Percentiles rank a stretch among this genome's conserved stretches.
Evolutionary conservation across 2,329 filamentous ascomycete species (phyloP).

Genomic region (Talaromyces piceae): DNA sequence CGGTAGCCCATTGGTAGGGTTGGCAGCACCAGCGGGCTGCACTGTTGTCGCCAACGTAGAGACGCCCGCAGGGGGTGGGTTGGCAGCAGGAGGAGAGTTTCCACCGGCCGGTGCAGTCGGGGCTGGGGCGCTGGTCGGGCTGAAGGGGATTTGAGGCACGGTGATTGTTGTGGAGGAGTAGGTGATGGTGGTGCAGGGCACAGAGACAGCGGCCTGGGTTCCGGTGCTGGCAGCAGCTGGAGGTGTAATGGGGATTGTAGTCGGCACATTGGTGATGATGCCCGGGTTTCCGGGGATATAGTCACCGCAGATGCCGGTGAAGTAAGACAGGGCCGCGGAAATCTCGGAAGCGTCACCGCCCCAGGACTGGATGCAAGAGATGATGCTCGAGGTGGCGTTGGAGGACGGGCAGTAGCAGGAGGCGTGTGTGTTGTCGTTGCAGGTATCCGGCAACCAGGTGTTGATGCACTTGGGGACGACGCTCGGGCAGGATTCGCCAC

Average conservation of each 20-base stretch:
- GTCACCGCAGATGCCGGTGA: constrained; percentile 82
- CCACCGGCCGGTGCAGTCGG: constrained; percentile 9
- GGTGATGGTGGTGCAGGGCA: constrained; percentile 35
- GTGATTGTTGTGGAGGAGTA: constrained; percentile 36
- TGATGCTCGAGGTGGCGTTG: constrained; percentile 70
- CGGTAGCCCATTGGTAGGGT: neutral
- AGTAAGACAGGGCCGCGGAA: constrained; percentile 66
- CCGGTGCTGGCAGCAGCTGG: constrained; percentile 26
- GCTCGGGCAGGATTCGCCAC: constrained; percentile 46
- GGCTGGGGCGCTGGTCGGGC: constrained; percentile 28
- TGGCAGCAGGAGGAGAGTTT: constrained; percentile 15
- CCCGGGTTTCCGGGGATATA: constrained; percentile 72
- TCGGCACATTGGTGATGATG: constrained; percentile 68
- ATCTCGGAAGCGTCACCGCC: constrained; percentile 60
- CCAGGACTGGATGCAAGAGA: constrained; percentile 72
- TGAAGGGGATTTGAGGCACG: constrained; percentile 39
- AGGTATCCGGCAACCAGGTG: constrained; percentile 72
- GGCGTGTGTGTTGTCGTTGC: constrained; percentile 74
- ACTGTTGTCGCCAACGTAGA: constrained; percentile 7
- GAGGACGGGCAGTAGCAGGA: constrained; percentile 79
- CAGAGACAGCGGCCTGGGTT: constrained; percentile 12
- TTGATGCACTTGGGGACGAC: constrained; percentile 84
- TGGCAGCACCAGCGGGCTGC: constrained; percentile 2
- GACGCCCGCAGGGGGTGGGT: constrained; percentile 9
- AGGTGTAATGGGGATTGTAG: constrained; percentile 47